These are phyloP conservation scores for Penicillium argentinense DNA, from an alignment of 495 filamentous ascomycete genomes.

Conservation along the genomic window DNA sequence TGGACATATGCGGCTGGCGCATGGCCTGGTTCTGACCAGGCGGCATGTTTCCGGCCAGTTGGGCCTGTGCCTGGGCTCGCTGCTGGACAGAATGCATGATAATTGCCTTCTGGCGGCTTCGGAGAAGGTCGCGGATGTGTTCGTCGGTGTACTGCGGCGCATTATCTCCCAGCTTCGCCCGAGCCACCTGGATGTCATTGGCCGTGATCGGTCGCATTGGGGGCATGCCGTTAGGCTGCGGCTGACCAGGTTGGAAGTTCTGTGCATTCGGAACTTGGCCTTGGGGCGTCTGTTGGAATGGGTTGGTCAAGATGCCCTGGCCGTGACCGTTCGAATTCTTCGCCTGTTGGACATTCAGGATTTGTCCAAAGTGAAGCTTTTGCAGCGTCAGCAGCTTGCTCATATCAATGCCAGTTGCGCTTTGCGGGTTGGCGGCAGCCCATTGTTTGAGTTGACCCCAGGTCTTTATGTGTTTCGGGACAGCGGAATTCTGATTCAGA, in stretches of 20 bases:
- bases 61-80: slow-evolving; percentile 26
- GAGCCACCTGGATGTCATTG: slow-evolving; percentile 48
- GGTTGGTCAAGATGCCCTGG: slow-evolving; percentile 19
- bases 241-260: slow-evolving; percentile 31
- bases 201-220: slow-evolving; percentile 39
- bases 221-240: slow-evolving; percentile 27
- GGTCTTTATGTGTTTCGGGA: slow-evolving; percentile 63
- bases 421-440: slow-evolving; percentile 49
- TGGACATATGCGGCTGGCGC: slow-evolving; percentile 33
- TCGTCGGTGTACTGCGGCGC: slow-evolving; percentile 51
- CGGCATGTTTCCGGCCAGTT: slow-evolving; percentile 22
- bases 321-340: slow-evolving; percentile 29
- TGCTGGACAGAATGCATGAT: slow-evolving; percentile 32
- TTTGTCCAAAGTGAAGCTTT: slow-evolving; percentile 51
- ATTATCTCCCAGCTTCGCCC: slow-evolving; percentile 38
- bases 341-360: slow-evolving; percentile 25
- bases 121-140: slow-evolving; percentile 48
- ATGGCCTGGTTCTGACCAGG: slow-evolving; percentile 37
- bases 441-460: slow-evolving; percentile 74
- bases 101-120: slow-evolving; percentile 35
- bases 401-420: slow-evolving; percentile 38
- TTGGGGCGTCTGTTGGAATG: slow-evolving; percentile 24
- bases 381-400: slow-evolving; percentile 53
- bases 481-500: slow-evolving; percentile 34
- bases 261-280: slow-evolving; percentile 39